Evolutionary conservation across 169 alveolate species (phyloP).

Genomic region (Eimeria nieschulzi): DNA sequence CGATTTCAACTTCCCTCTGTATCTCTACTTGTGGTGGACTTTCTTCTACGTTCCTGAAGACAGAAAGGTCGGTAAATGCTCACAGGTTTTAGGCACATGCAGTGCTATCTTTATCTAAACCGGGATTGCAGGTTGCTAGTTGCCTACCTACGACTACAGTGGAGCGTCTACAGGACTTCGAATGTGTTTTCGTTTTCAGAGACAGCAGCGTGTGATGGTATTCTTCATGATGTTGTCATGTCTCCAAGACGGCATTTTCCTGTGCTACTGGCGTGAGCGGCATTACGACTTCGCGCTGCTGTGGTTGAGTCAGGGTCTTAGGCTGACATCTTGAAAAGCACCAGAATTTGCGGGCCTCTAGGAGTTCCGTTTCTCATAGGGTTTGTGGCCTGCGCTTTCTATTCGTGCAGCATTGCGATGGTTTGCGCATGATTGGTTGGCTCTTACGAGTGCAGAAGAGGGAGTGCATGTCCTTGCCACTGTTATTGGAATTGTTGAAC

Average conservation of each 20-base stretch:
- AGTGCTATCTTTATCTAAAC: not conserved
- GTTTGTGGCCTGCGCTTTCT: not conserved
- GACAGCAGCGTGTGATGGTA: conserved; percentile 65
- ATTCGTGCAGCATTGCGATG: conserved; percentile 54
- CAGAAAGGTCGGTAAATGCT: conserved; percentile 34
- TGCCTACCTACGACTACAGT: not conserved
- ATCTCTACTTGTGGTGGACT: conserved; percentile 62
- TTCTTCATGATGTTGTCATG: conserved; percentile 59
- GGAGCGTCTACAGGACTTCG: not conserved
- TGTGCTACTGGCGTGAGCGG: conserved; percentile 66
- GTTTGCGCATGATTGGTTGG: conserved; percentile 73
- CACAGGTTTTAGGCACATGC: not conserved
- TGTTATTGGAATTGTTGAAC: conserved; percentile 42
- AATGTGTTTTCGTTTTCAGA: conserved; percentile 9
- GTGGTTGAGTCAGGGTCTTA: too few relatives aligned
- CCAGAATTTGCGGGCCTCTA: too few relatives aligned
- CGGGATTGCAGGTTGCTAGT: not conserved
- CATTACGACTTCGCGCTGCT: not conserved
- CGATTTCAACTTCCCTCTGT: conserved; percentile 68
- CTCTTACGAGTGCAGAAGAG: conserved; percentile 59
- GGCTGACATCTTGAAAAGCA: too few relatives aligned
- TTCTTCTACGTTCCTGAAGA: conserved; percentile 71
- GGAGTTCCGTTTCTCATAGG: too few relatives aligned
- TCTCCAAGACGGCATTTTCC: conserved; percentile 46
- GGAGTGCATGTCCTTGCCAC: conserved; percentile 61